Percentiles rank a stretch among this genome's conserved stretches.
Evolutionary conservation across 2,329 filamentous ascomycete genomes (phyloP).

Genomic region (Seiridium unicorne): DNA sequence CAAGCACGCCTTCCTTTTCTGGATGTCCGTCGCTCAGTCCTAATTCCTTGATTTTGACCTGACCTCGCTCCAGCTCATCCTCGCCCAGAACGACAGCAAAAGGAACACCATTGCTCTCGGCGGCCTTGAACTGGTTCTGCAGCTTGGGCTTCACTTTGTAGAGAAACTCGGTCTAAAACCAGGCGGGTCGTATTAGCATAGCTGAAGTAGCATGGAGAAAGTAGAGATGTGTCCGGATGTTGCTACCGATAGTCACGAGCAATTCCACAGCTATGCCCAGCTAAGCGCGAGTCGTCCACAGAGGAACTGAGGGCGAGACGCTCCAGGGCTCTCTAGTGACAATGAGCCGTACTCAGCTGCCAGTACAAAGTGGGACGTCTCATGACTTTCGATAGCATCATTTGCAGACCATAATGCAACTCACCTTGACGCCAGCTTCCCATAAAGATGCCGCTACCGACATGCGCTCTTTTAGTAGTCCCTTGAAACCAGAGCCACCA

Average conservation of each 20-base stretch:
- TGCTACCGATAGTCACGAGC: background rate
- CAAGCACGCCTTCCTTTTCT: slow-evolving; percentile 82
- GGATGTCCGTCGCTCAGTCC: slow-evolving; percentile 76
- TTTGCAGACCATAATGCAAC: slow-evolving; percentile 8
- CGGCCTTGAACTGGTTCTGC: slow-evolving; percentile 85
- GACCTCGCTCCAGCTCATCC: slow-evolving; percentile 79
- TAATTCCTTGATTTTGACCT: slow-evolving; percentile 82
- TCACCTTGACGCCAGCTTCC: slow-evolving; percentile 81
- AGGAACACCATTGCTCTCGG: slow-evolving; percentile 75
- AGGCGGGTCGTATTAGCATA: slow-evolving; percentile 24
- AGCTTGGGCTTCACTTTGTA: slow-evolving; percentile 92
- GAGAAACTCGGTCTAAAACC: slow-evolving; percentile 71
- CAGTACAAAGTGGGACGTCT: too few relatives aligned
- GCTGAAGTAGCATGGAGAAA: background rate
- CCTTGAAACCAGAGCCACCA: slow-evolving; percentile 80
- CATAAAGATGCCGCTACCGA: slow-evolving; percentile 73
- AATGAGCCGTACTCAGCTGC: too few relatives aligned
- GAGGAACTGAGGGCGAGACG: too few relatives aligned
- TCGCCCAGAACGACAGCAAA: slow-evolving; percentile 89
- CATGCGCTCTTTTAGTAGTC: slow-evolving; percentile 82
- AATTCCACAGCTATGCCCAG: too few relatives aligned
- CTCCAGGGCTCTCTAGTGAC: too few relatives aligned
- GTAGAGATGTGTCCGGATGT: background rate
- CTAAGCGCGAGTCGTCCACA: too few relatives aligned
- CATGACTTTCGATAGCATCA: background rate